Evolutionary conservation across 208 protist species (phyloP).

Genomic region (Crithidia thermophila): DNA sequence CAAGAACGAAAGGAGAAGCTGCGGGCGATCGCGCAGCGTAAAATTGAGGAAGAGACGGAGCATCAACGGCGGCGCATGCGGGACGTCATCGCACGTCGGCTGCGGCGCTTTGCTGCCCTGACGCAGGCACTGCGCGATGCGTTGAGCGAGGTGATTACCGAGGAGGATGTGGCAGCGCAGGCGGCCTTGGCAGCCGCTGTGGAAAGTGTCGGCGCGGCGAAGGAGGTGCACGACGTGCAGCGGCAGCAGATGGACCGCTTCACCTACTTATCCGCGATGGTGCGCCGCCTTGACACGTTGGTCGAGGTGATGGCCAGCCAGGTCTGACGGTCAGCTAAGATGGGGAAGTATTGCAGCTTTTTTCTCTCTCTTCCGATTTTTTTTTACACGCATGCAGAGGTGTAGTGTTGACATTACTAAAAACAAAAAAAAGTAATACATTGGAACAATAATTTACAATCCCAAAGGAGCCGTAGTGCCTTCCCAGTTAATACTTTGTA

Average conservation of each 20-base stretch:
- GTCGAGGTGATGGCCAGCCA: constrained; percentile 28
- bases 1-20: constrained; percentile 27
- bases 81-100: constrained; percentile 38
- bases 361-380: too few species aligned
- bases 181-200: neutral
- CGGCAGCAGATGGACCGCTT: constrained; percentile 24
- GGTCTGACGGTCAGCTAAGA: too few species aligned
- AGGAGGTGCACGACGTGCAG: constrained; percentile 26
- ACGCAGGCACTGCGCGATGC: constrained; percentile 45
- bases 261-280: constrained; percentile 19
- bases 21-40: constrained; percentile 29
- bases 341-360: too few species aligned
- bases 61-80: constrained; percentile 48
- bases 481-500: too few species aligned
- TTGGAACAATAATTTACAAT: too few species aligned
- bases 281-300: constrained; percentile 24
- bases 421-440: too few species aligned
- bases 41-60: constrained; percentile 26
- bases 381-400: too few species aligned
- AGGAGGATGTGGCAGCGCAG: constrained; percentile 17
- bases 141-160: constrained; percentile 33
- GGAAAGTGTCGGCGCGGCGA: neutral
- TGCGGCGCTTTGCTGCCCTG: constrained; percentile 39
- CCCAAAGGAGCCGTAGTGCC: too few species aligned
- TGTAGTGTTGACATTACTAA: too few species aligned